Conservation (phyloP, 2,329 filamentous ascomycete genomes). For the Colletotrichum tropicicola region DNA sequence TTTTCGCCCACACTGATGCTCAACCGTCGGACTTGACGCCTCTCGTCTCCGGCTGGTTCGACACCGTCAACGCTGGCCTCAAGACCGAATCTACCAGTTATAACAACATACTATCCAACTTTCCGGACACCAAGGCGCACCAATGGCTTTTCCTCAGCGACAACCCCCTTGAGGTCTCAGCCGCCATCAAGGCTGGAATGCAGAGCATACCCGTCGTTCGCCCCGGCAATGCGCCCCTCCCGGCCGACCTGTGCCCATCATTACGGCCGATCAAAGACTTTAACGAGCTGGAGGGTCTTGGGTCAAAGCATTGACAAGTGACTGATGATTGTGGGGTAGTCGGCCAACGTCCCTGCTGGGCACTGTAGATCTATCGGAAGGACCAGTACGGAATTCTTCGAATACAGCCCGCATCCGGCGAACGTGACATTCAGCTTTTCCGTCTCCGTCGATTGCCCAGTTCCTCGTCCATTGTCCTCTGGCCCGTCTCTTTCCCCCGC, state of each 20-base stretch:
- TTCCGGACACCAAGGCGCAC: slow-evolving; percentile 53
- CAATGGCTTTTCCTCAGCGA: slow-evolving; percentile 84
- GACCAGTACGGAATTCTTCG: slow-evolving; percentile 1
- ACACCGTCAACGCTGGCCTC: slow-evolving; percentile 81
- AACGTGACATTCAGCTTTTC: slow-evolving; percentile 19
- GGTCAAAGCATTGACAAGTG: slow-evolving; percentile 5
- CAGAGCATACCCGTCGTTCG: slow-evolving; percentile 68
- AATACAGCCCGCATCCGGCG: slow-evolving; percentile 28
- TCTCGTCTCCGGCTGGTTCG: slow-evolving; percentile 74
- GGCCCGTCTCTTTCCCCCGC: neutral
- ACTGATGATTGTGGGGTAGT: neutral
- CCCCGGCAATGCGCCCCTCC: slow-evolving; percentile 75
- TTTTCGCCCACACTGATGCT: slow-evolving; percentile 74
- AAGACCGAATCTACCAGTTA: slow-evolving; percentile 78
- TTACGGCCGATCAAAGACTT: slow-evolving; percentile 46
- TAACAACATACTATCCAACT: slow-evolving; percentile 64
- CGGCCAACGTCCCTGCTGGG: slow-evolving; percentile 4
- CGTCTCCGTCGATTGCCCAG: slow-evolving; percentile 16
- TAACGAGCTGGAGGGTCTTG: slow-evolving; percentile 27
- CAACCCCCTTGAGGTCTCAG: slow-evolving; percentile 75
- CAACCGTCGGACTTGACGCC: slow-evolving; percentile 66
- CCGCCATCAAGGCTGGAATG: slow-evolving; percentile 71
- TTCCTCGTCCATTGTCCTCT: neutral
- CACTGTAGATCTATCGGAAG: slow-evolving; percentile 8
- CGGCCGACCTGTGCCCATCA: slow-evolving; percentile 53